These are phyloP conservation scores for Biscogniauxia mediterranea DNA, from an alignment of 2,329 filamentous ascomycete species.

Conservation along the genomic window DNA sequence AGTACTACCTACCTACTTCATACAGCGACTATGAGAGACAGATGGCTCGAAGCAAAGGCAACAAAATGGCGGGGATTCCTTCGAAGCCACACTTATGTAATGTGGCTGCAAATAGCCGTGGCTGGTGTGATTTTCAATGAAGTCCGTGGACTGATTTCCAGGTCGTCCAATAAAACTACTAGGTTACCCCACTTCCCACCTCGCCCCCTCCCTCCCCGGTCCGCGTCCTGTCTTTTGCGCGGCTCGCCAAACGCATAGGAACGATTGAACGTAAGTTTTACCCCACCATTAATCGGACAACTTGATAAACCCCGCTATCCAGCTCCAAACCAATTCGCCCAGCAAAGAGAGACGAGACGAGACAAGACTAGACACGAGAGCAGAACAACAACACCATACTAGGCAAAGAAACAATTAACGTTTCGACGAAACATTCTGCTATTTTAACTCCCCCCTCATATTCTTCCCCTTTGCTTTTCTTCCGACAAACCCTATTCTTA, in stretches of 20 bases:
- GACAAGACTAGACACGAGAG: not conserved
- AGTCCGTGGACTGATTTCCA: too few relatives aligned
- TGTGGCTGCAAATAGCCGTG: too few relatives aligned
- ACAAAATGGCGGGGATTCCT: too few relatives aligned
- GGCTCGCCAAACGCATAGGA: not conserved
- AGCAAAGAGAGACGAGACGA: not conserved
- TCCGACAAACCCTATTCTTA: not conserved
- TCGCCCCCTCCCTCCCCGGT: not conserved
- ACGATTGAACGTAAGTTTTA: not conserved
- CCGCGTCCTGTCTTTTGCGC: not conserved
- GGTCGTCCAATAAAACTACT: too few relatives aligned
- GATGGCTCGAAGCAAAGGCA: too few relatives aligned
- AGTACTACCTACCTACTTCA: too few relatives aligned
- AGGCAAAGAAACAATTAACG: not conserved
- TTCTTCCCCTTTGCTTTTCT: not conserved
- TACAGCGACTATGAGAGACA: too few relatives aligned
- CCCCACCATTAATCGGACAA: not conserved
- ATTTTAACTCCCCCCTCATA: constrained; percentile 5
- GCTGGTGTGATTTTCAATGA: too few relatives aligned
- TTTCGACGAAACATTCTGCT: constrained; percentile 15
- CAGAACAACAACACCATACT: not conserved
- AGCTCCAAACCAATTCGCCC: not conserved
- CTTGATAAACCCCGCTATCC: not conserved
- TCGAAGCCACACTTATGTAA: too few relatives aligned
- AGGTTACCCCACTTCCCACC: not conserved